Conservation (phyloP, 768 basidiomycete genomes). For the Termitomyces sp. region DNA sequence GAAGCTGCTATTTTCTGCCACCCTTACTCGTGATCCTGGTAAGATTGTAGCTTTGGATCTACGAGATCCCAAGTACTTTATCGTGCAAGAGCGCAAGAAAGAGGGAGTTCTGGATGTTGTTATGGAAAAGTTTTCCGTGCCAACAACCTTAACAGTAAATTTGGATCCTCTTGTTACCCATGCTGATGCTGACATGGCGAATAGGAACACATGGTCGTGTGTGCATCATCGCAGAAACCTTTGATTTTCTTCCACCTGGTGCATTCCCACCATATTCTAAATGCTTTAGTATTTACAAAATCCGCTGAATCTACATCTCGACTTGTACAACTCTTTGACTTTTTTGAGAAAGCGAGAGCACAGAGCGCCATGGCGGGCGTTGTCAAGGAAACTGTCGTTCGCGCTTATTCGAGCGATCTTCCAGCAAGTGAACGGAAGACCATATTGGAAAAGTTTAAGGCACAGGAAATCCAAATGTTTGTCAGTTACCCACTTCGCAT, state of each 20-base stretch:
- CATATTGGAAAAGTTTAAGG: constrained; percentile 77
- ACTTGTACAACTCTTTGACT: constrained; percentile 74
- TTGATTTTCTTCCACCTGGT: constrained; percentile 86
- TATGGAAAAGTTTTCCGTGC: constrained; percentile 80
- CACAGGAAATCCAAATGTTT: constrained; percentile 79
- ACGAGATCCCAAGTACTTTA: constrained; percentile 78
- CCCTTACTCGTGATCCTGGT: constrained; percentile 90
- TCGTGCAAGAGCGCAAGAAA: constrained; percentile 56
- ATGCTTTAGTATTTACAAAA: constrained; percentile 94
- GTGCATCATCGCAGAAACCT: constrained; percentile 76
- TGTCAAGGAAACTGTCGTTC: constrained; percentile 35
- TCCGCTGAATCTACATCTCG: constrained; percentile 86
- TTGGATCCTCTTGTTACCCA: background rate
- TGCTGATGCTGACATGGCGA: background rate
- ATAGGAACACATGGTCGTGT: constrained; percentile 88
- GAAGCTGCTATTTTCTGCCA: constrained; percentile 94
- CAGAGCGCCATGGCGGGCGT: constrained; percentile 12
- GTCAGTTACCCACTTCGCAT: constrained; percentile 18
- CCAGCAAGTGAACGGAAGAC: constrained; percentile 62
- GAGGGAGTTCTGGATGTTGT: constrained; percentile 44
- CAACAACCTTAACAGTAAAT: constrained; percentile 65
- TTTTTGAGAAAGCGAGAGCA: constrained; percentile 57
- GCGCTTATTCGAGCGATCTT: constrained; percentile 87
- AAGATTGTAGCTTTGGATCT: constrained; percentile 82
- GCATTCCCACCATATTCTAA: constrained; percentile 49